phyloP scores from a whole-genome alignment of 257 asterid genomes.

The Solanum arcanum region DNA sequence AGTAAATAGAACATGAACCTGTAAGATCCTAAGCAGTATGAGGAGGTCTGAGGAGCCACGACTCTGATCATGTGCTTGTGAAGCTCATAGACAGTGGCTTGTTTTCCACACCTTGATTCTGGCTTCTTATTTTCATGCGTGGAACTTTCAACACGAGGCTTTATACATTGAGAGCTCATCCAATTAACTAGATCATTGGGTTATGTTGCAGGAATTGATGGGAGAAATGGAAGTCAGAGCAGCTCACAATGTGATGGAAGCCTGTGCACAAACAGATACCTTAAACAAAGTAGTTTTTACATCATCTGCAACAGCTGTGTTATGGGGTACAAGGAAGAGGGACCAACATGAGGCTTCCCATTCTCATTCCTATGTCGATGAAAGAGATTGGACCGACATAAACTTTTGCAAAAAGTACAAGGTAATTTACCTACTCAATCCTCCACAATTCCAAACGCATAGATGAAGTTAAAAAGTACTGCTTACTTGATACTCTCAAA shows the following conservation, averaged over 20 bases:
- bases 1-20: not conserved
- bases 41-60: not conserved
- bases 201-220: constrained; percentile 53
- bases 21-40: not conserved
- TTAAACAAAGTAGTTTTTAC: constrained; percentile 77
- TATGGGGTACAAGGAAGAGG: constrained; percentile 47
- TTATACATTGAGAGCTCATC: not conserved
- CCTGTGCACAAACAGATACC: constrained; percentile 85
- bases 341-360: constrained; percentile 14
- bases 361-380: constrained; percentile 22
- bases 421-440: constrained; percentile 15
- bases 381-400: constrained; percentile 74
- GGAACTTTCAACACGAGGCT: not conserved
- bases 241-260: constrained; percentile 94
- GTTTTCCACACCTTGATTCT: not conserved
- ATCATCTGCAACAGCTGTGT: constrained; percentile 75
- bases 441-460: not conserved
- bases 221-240: constrained; percentile 92
- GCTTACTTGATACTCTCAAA: not conserved
- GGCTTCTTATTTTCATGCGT: not conserved
- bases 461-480: too few species aligned
- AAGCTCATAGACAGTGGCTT: not conserved
- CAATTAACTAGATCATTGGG: not conserved
- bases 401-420: constrained; percentile 68
- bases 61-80: not conserved